Percentiles rank a stretch among this genome's conserved stretches.
Evolutionary conservation across 805 yeast genomes (phyloP).

Genomic region (Candida namnaoensis): DNA sequence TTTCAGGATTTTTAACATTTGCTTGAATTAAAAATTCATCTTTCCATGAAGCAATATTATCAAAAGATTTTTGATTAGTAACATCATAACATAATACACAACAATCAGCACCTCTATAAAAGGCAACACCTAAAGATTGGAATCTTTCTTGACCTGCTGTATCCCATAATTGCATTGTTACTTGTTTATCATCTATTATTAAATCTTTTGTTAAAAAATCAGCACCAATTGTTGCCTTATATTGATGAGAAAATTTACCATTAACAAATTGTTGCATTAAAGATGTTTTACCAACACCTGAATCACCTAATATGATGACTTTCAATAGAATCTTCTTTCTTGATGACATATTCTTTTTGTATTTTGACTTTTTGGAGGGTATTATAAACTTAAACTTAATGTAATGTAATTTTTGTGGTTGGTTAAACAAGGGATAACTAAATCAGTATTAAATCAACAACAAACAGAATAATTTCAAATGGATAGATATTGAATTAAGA

Average conservation of each 20-base stretch:
- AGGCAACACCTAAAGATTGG: slow-evolving; percentile 94
- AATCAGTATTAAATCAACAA: no score
- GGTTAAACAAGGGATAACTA: no score
- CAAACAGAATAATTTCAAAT: no score
- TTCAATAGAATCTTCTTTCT: slow-evolving; percentile 72
- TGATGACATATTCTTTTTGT: slow-evolving; percentile 14
- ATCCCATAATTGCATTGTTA: slow-evolving; percentile 81
- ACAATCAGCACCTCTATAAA: slow-evolving; percentile 96
- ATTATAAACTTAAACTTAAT: no score
- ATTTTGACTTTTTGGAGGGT: no score
- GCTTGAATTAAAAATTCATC: slow-evolving; percentile 94
- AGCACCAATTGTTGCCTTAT: slow-evolving; percentile 97
- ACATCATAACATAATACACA: slow-evolving; percentile 95
- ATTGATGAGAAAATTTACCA: slow-evolving; percentile 89
- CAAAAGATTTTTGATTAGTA: slow-evolving; percentile 89
- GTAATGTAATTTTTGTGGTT: no score
- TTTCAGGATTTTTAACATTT: slow-evolving; percentile 87
- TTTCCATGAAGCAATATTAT: slow-evolving; percentile 83
- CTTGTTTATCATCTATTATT: slow-evolving; percentile 58
- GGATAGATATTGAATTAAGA: no score
- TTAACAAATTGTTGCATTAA: slow-evolving; percentile 96
- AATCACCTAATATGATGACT: slow-evolving; percentile 91
- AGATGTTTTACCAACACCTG: slow-evolving; percentile 97
- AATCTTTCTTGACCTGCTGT: slow-evolving; percentile 98
- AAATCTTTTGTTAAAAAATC: slow-evolving; percentile 92